Base-by-base conservation (phyloP, 495 filamentous ascomycete species). In the Podospora sp. region DNA sequence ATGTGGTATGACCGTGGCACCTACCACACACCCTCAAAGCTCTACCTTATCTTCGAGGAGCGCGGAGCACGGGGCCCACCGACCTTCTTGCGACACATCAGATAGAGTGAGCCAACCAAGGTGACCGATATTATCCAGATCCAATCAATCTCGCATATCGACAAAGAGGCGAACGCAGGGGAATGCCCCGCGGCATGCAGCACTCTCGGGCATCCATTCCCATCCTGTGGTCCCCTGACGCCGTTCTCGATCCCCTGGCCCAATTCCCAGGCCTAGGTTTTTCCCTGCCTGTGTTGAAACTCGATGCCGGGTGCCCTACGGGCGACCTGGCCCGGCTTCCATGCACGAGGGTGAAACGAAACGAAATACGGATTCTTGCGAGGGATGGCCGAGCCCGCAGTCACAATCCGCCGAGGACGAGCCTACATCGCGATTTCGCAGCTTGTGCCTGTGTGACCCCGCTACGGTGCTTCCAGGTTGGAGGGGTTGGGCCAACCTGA, bases 111-210 rank as follows among this genome's bases (percentile, higher is more conserved):
- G 50, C 63, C 56, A 60, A 65, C 56, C 53, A 65, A 12, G n/a
- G 33, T 33, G 12, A 16, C 27, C 21, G 21, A 69, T 58, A 63
- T 59, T 63, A 61, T 35, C 62, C 67, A 61, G 66, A 71, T 66
- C 77, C 68, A 78, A 72, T 69, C 74, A 68, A 73, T 67, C 68
- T 76, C 67, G 77, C 77, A 80, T 68, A 68, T 69, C 57, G 65
- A 52, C 56, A 27, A 40, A 63, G n/a, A 46, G 67, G 50, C 20
- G 29, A 22, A 61, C 35, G 65, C 68, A 63, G 63, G 64, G 68
- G 63, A 40, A 55, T 25, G n/a, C 25, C 33, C 59, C 24, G 33
- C 56, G 56, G 18, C 56, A 59, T 59, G 52, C 52, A 55, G 50
- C 50, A 18, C 22, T n/a, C 52, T 52, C 18, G 21, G 49, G 18